A percentile compares a stretch with the other conserved stretches of the same genome.
Evolutionary conservation across 116 monocot genomes (phyloP).

Genomic region (Zostera marina): DNA sequence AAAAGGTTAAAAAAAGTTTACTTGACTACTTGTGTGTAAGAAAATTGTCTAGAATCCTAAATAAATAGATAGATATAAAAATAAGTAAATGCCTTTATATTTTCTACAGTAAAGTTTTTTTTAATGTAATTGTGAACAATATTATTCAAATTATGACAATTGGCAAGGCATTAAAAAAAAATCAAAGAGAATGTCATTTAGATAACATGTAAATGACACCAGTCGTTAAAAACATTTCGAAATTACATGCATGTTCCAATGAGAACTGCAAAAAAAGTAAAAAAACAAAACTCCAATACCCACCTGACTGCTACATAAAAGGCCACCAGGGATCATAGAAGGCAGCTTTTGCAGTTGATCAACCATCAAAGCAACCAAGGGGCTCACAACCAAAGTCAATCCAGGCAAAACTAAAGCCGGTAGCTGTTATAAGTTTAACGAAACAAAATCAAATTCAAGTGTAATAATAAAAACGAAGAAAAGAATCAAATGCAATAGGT

Average conservation of each 20-base stretch:
- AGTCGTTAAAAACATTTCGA: too few species aligned
- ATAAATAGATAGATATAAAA: too few species aligned
- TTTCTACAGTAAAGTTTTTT: too few species aligned
- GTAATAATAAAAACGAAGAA: neutral
- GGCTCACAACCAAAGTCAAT: conserved; percentile 78
- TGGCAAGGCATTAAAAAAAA: too few species aligned
- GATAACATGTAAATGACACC: too few species aligned
- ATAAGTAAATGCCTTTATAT: too few species aligned
- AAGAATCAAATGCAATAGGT: neutral
- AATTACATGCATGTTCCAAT: neutral
- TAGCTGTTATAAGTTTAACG: conserved; percentile 24
- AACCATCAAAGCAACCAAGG: conserved; percentile 82
- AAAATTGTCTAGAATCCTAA: too few species aligned
- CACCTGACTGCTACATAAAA: conserved; percentile 88
- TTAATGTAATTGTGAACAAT: too few species aligned
- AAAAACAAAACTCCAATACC: neutral
- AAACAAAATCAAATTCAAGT: neutral
- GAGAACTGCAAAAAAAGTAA: neutral
- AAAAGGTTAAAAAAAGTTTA: too few species aligned
- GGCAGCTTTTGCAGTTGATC: conserved; percentile 82
- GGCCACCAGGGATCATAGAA: conserved; percentile 48
- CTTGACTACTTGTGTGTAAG: too few species aligned
- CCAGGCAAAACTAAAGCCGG: conserved; percentile 77
- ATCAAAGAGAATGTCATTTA: too few species aligned
- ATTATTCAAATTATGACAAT: too few species aligned